Evolutionary conservation across 768 basidiomycete genomes (phyloP).

Genomic region (Astraeus odoratus): DNA sequence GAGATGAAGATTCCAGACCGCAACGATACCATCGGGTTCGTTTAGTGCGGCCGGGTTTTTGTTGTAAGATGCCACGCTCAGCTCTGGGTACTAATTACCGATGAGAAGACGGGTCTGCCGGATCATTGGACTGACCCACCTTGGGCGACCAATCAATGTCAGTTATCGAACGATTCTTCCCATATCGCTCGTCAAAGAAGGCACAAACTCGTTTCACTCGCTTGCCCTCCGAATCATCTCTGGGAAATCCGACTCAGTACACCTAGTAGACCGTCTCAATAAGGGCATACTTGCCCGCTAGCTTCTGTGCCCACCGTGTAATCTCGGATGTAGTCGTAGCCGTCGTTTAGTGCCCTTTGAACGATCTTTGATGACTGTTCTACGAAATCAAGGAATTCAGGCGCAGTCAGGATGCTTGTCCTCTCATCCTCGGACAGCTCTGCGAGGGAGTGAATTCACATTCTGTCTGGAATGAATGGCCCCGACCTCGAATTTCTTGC

Average conservation of each 20-base stretch:
- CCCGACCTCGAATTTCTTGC: slow-evolving; percentile 73
- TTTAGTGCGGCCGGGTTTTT: slow-evolving; percentile 91
- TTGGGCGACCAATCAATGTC: slow-evolving; percentile 98
- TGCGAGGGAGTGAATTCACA: slow-evolving; percentile 22
- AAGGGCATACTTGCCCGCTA: slow-evolving; percentile 55
- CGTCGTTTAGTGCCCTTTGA: slow-evolving; percentile 89
- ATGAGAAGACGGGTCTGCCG: background rate
- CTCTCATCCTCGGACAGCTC: slow-evolving; percentile 87
- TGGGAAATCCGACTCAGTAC: slow-evolving; percentile 25
- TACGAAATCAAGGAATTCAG: slow-evolving; percentile 90
- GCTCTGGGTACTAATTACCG: slow-evolving; percentile 75
- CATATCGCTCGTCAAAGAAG: slow-evolving; percentile 87
- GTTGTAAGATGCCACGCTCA: slow-evolving; percentile 94
- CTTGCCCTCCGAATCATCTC: slow-evolving; percentile 87
- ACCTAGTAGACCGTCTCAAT: background rate
- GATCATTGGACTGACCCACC: slow-evolving; percentile 36
- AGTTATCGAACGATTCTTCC: slow-evolving; percentile 91
- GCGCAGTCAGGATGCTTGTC: slow-evolving; percentile 71
- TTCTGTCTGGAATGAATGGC: background rate
- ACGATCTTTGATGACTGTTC: slow-evolving; percentile 93
- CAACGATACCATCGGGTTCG: slow-evolving; percentile 95
- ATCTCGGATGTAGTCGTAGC: slow-evolving; percentile 95
- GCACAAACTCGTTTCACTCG: slow-evolving; percentile 91
- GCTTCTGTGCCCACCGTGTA: slow-evolving; percentile 88
- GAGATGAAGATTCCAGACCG: slow-evolving; percentile 95